These are phyloP conservation scores for Sphagnurus paluster DNA, from an alignment of 1,284 basidiomycete genomes.

Conservation along the genomic window DNA sequence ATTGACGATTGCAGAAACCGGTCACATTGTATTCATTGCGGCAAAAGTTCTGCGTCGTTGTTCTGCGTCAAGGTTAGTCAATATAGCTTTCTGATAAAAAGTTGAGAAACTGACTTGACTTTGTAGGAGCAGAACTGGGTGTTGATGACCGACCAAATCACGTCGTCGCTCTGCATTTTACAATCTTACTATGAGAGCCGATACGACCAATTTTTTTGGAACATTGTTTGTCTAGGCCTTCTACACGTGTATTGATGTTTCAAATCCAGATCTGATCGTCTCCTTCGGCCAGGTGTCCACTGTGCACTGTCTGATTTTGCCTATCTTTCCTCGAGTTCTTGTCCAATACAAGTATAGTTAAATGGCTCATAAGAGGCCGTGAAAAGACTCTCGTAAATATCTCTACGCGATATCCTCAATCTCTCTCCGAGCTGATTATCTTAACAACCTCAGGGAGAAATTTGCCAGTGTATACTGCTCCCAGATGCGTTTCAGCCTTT, in stretches of 20 bases:
- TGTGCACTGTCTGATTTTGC: neutral
- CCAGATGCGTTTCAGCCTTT: too few species aligned
- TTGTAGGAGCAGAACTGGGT: constrained; percentile 95
- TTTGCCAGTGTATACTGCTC: too few species aligned
- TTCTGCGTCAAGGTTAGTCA: constrained; percentile 48
- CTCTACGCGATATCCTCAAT: too few species aligned
- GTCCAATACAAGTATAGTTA: too few species aligned
- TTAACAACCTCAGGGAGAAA: too few species aligned
- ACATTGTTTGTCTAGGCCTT: constrained; percentile 10
- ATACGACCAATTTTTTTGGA: constrained; percentile 11
- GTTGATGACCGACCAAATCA: constrained; percentile 95
- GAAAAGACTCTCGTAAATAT: too few species aligned
- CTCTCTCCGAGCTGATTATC: too few species aligned
- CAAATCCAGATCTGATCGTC: neutral
- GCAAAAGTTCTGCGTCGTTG: constrained; percentile 95
- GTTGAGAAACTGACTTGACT: constrained; percentile 77
- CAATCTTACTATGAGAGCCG: neutral
- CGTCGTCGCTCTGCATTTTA: constrained; percentile 88
- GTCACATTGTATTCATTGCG: constrained; percentile 99
- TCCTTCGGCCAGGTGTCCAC: neutral
- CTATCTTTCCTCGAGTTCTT: too few species aligned
- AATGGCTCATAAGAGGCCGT: too few species aligned
- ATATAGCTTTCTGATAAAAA: constrained; percentile 5
- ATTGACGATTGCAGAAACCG: constrained; percentile 95
- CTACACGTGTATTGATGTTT: constrained; percentile 7